These are phyloP conservation scores for Straminergon stramineum DNA, from an alignment of 225 moss, liverwort and hornwort species.

Conservation along the genomic window DNA sequence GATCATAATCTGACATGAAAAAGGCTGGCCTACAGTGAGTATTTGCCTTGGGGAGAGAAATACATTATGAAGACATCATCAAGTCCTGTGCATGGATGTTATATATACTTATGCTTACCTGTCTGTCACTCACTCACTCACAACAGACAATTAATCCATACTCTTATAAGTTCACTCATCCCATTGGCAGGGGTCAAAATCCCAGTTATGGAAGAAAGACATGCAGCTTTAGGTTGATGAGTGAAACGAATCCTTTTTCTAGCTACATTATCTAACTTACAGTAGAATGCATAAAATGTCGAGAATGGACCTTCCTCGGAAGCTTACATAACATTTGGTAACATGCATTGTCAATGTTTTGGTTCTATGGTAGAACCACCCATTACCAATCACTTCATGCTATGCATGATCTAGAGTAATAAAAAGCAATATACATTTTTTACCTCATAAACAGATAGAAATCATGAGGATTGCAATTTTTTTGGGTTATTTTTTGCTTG, in stretches of 20 bases:
- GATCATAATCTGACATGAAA: background rate
- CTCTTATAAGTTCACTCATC: no score
- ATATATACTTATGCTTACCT: no score
- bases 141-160: background rate
- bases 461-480: no score
- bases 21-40: background rate
- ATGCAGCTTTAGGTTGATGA: background rate
- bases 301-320: background rate
- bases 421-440: no score
- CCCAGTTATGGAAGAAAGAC: background rate
- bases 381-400: no score
- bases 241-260: background rate
- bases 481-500: no score
- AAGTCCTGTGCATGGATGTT: no score
- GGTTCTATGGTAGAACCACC: no score
- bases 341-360: background rate
- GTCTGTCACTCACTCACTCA: rapidly evolving
- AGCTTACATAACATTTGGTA: background rate
- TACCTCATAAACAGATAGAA: no score
- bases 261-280: no score
- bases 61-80: background rate
- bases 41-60: background rate
- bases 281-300: background rate
- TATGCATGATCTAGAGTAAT: no score
- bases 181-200: background rate